Evolutionary conservation across 2,329 filamentous ascomycete species (phyloP).

Genomic region (Diaporthe eres): DNA sequence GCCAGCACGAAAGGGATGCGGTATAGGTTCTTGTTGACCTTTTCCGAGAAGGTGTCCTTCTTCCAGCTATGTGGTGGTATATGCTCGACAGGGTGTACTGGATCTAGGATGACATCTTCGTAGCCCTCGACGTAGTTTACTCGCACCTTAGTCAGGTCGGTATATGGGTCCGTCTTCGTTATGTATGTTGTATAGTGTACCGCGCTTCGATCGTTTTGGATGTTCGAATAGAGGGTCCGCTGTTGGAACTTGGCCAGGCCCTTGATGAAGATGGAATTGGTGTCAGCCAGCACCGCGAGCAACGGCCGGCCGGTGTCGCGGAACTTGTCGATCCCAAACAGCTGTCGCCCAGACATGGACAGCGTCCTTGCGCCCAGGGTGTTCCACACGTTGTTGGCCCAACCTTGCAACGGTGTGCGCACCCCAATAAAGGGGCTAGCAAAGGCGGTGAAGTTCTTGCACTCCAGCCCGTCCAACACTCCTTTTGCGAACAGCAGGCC

Average conservation of each 20-base stretch:
- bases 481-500: conserved; percentile 87
- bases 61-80: conserved; percentile 52
- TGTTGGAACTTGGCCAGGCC: conserved; percentile 83
- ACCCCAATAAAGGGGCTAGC: conserved; percentile 88
- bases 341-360: conserved; percentile 86
- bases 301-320: conserved; percentile 86
- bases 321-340: conserved; percentile 90
- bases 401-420: conserved; percentile 76
- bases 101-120: conserved; percentile 82
- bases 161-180: conserved; percentile 82
- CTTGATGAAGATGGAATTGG: conserved; percentile 86
- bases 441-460: conserved; percentile 95
- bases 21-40: conserved; percentile 55
- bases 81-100: conserved; percentile 69
- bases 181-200: conserved; percentile 88
- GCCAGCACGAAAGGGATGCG: conserved; percentile 75
- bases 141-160: conserved; percentile 75
- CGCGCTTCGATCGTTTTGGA: conserved; percentile 86
- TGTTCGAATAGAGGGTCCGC: conserved; percentile 86
- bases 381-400: conserved; percentile 81
- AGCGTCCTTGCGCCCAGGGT: conserved; percentile 85
- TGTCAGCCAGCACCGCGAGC: conserved; percentile 85
- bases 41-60: conserved; percentile 42
- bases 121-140: conserved; percentile 83
- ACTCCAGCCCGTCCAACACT: conserved; percentile 82